Conservation (phyloP, 2,329 filamentous ascomycete genomes). For the Blumeria hordei region DNA sequence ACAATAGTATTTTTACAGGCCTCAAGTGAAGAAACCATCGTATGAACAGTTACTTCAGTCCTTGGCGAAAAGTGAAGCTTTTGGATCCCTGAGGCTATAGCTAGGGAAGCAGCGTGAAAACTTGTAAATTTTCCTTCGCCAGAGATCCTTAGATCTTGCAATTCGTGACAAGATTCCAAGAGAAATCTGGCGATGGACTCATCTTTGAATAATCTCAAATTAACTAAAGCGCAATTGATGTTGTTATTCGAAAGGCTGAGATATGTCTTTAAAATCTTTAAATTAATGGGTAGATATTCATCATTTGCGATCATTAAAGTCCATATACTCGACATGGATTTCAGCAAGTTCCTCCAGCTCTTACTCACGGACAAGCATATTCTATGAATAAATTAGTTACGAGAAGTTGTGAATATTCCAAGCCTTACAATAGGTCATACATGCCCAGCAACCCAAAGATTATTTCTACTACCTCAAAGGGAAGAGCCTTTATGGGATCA, state of each 20-base stretch:
- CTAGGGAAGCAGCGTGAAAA: slow-evolving; percentile 7
- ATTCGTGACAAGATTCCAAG: slow-evolving; percentile 9
- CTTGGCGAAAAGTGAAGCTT: slow-evolving; percentile 5
- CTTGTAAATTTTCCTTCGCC: slow-evolving; percentile 9
- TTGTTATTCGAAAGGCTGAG: slow-evolving; percentile 13
- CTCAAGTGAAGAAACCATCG: slow-evolving; percentile 5
- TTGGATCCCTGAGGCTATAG: slow-evolving; percentile 7
- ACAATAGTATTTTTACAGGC: slow-evolving; percentile 6
- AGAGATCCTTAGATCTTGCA: slow-evolving; percentile 9
- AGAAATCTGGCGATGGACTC: slow-evolving; percentile 8
- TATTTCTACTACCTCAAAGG: slow-evolving; percentile 14
- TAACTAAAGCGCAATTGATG: slow-evolving; percentile 9
- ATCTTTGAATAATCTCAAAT: slow-evolving; percentile 7
- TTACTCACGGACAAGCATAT: slow-evolving; percentile 13
- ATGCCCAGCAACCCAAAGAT: slow-evolving; percentile 11
- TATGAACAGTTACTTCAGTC: slow-evolving; percentile 5
- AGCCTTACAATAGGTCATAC: slow-evolving; percentile 12
- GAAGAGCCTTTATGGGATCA: slow-evolving; percentile 15
- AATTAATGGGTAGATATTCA: slow-evolving; percentile 5
- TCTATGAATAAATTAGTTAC: slow-evolving; percentile 6
- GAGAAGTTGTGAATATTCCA: not conserved
- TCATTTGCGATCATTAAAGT: slow-evolving; percentile 11
- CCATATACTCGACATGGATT: slow-evolving; percentile 13
- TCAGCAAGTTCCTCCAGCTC: slow-evolving; percentile 13
- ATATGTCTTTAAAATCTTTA: slow-evolving; percentile 9